Evolutionary conservation across 2,329 filamentous ascomycete genomes (phyloP), one percentile per base, ranked within the genome.

Genomic region (Fusarium sp.): DNA sequence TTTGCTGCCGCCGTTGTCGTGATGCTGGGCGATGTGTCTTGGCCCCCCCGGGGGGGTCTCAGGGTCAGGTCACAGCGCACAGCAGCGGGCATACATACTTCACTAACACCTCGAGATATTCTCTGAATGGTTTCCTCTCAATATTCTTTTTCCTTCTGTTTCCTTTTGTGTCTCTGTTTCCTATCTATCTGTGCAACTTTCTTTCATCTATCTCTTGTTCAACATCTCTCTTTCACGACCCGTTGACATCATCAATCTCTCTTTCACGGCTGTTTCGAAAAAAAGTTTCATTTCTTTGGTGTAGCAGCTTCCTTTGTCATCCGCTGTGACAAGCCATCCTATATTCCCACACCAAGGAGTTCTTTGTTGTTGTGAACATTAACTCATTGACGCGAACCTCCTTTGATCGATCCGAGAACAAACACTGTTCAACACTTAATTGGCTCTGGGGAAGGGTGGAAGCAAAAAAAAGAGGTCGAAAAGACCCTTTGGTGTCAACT

Each of bases 351-450:
- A n/a, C 16, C 13, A 16, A 38, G n/a, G 36, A 38, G n/a, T 38
- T 9, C 16, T 38, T 11, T 38, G 36, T 38, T 10, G 34, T 38
- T 38, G 31, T 25, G 33, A 38, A 42, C 44, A 31, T 56, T 55
- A 61, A 67, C 64, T 67, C 69, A 72, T 67, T 65, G 51, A 51
- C 64, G 62, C 42, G 20, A 18, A 33, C 34, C 31, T 40, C 54
- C 68, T 66, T 64, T 40, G 61, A 61, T 62, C 54, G 63, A 70
- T 55, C 63, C 55, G 51, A 62, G 49, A 44, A 58, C 46, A 40
- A 53, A 11, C n/a, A n/a, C 50, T 4, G 27, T 16, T 27, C 14
- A 54, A 46, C 59, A 23, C 60, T 68, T 70, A 71, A 71, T 68
- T 57, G 33, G 46, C 46, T 40, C 38, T 58, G 61, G 42, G 61